These are phyloP conservation scores for Geranomyces variabilis DNA, from an alignment of 192 early-diverging fungal species.

Conservation along the genomic window DNA sequence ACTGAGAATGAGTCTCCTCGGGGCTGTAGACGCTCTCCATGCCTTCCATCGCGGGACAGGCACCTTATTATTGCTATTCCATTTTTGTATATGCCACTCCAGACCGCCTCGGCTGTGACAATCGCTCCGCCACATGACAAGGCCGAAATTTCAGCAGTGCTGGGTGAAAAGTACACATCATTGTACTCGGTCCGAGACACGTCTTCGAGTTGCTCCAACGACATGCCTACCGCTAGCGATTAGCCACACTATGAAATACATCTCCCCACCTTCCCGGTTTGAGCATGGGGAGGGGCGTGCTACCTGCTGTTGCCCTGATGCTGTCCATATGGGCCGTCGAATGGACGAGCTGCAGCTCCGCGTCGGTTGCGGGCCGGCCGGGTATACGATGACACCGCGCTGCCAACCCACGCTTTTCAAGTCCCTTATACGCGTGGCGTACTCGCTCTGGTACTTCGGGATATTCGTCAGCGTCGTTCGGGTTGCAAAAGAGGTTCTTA, in stretches of 20 bases:
- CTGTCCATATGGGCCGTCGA: slow-evolving; percentile 10
- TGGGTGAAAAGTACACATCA: slow-evolving; percentile 38
- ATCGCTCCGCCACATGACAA: slow-evolving; percentile 79
- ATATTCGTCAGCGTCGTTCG: slow-evolving; percentile 9
- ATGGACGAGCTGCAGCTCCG: slow-evolving; percentile 24
- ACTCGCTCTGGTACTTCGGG: slow-evolving; percentile 34
- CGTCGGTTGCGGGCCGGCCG: not conserved
- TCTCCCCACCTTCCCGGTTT: not conserved
- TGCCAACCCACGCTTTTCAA: slow-evolving; percentile 12
- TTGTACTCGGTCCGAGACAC: slow-evolving; percentile 12
- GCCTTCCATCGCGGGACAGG: no score
- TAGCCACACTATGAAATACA: not conserved
- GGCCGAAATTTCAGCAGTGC: slow-evolving; percentile 45
- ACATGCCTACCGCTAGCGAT: not conserved
- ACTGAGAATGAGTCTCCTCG: not conserved
- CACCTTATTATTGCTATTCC: slow-evolving; percentile 80
- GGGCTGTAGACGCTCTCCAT: no score
- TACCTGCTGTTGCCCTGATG: slow-evolving; percentile 21
- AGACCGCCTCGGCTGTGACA: slow-evolving; percentile 72
- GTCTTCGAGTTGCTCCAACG: slow-evolving; percentile 3
- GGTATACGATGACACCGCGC: slow-evolving; percentile 1
- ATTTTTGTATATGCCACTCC: slow-evolving; percentile 63
- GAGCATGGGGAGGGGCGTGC: no score
- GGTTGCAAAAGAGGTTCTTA: slow-evolving; percentile 22
- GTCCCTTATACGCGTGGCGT: slow-evolving; percentile 16